Evolutionary conservation across 805 yeast genomes (phyloP), one percentile per base, ranked within the genome.

Genomic region (Ogataea wickerhamii): DNA sequence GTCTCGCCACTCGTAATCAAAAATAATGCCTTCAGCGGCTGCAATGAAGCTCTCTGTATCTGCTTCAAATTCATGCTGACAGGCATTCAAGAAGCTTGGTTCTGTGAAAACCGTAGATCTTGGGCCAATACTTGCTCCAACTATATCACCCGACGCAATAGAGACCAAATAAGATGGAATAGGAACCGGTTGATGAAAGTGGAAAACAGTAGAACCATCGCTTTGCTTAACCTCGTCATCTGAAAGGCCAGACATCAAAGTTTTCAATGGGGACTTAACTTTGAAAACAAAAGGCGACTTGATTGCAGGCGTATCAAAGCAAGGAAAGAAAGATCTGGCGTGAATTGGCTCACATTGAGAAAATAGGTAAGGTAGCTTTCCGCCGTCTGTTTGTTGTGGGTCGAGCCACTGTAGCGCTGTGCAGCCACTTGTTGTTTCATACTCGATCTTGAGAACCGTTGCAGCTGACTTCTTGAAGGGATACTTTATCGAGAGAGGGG

Each of bases 331-430:
- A 12, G 91, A 76, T 53, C 96, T 73, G 5, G 95, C 93, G 55
- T 88, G 96, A 47, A 85, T 87, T 25, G 96, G 88, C 65, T 88
- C 95, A 56, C 94, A 76, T 63, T 88, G 96, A 8, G 96, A 86
- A 60, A 87, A 88, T 41, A 88, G 69, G 59, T 77, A 82, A 1
- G 87, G 87, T 18, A 70, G 68, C 28, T 72, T 73, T 44, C 79
- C 75, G 13, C 89, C 94, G 33, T 79, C 79, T 6, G 95, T 83
- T 50, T 80, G 84, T 37, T 71, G 77, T 24, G 80, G 78, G n/a
- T 74, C 76, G 37, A 88, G 66, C 79, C 93, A 88, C 61, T 88
- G 96, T 43, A 87, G 66, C 3, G 96, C 96, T 1, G 95, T 85
- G 55, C 94, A 82, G 17, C 76, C 60, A 5, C 66, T 64, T 2